Evolutionary conservation across 2,329 filamentous ascomycete genomes (phyloP), one percentile per base, ranked within the genome.

Genomic region (Akanthomyces uredinophilus): DNA sequence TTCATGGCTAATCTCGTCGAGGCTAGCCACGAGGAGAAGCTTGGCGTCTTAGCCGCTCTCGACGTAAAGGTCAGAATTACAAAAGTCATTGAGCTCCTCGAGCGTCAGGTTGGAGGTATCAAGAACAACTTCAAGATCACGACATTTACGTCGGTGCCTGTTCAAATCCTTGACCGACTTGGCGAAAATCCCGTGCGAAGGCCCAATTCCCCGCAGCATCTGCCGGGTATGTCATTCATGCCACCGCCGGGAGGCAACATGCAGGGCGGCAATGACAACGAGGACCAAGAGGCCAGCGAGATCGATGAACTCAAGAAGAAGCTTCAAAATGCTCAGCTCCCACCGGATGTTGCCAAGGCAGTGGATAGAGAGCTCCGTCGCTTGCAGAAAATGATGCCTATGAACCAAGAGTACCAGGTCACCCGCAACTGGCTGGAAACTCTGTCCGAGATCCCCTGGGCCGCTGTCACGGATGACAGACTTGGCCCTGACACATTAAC

Each of bases 1-100:
- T 98, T 98, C 73, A 97, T 99, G 92, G 89, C 92, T 44, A 96
- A 96, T 71, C 84, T 98, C 27, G 85, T 96, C 3, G 92, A 96
- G 65, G 88, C 90, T 56, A 89, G 87, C 11, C 90, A 96, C 66
- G 92, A 96, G 73, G 95, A 99, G 72, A 97, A 96, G 74, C 81
- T 99, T 60, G 86, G 90, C 61, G 85, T 99, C 18, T 80, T 99
- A 41, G 86, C 91, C n/a, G 87, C 92, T 0, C 76, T 96, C 5
- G 87, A 93, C 68, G 81, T 95, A 52, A 90, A 90, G 67, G 85
- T 89, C 52, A 84, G 95, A 43, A 81, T 98, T 60, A 86, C 89
- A 65, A 89, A 88, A 68, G 92, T 96, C 18, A 88, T 96, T 62
- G 91, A 93, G 70, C 82, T 98, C 39, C 78, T 99, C 44, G 88